Percentiles rank a stretch among this genome's conserved stretches.
Conservation (phyloP, 2,329 filamentous ascomycete species). For the Chlorencoelia australis region DNA sequence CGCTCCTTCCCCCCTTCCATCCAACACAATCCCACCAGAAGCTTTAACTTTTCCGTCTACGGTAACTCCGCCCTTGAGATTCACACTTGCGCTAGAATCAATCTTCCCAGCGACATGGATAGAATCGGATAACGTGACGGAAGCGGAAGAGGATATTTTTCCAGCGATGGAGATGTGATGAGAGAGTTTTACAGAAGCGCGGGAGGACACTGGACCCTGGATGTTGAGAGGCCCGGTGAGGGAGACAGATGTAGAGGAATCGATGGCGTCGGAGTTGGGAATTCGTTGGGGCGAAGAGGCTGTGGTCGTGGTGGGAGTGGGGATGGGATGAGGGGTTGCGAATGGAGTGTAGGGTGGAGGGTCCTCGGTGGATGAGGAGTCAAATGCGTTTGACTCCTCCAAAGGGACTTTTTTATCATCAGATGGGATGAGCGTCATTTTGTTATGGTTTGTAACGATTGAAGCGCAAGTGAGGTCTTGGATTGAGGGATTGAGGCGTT, state of each 20-base stretch:
- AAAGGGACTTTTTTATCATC: too few relatives aligned
- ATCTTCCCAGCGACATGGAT: conserved; percentile 16
- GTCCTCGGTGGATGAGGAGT: conserved; percentile 1
- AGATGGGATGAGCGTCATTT: conserved; percentile 11
- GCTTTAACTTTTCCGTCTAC: conserved; percentile 13
- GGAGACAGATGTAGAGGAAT: conserved; percentile 6
- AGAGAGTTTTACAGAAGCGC: conserved; percentile 6
- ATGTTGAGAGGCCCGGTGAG: conserved; percentile 15
- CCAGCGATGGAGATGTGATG: conserved; percentile 7
- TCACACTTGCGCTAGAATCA: conserved; percentile 3
- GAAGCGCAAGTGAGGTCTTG: too few relatives aligned
- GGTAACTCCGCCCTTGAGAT: conserved; percentile 9
- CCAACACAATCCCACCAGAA: conserved; percentile 10
- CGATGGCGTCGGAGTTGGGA: neutral
- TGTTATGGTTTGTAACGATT: too few relatives aligned
- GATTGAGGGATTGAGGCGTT: too few relatives aligned
- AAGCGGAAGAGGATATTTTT: conserved; percentile 6
- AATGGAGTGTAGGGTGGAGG: conserved; percentile 1
- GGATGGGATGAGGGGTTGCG: conserved; percentile 3
- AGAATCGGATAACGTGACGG: conserved; percentile 11
- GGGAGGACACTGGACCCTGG: conserved; percentile 11
- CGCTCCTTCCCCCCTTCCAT: too few relatives aligned
- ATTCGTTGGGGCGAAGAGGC: too few relatives aligned
- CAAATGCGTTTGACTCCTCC: too few relatives aligned
- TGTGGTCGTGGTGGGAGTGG: conserved; percentile 1